A percentile compares a stretch with the other conserved stretches of the same genome.
Conservation (phyloP, 352 stramenopile species). For the Globisporangium megalacanthum region DNA sequence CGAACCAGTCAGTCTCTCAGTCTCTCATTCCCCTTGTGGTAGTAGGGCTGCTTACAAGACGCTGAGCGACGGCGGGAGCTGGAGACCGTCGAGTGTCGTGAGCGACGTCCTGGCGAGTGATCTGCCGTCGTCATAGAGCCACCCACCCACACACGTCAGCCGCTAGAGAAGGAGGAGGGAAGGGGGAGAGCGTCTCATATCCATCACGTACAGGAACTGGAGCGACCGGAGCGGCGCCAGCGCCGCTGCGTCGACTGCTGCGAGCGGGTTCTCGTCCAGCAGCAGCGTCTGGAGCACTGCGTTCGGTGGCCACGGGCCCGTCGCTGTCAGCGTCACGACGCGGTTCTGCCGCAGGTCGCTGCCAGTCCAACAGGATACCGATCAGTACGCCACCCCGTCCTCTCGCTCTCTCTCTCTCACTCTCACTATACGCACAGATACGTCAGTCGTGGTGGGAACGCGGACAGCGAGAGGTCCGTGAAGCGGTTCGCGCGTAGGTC, state of each 20-base stretch:
- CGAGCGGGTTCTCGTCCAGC: conserved; percentile 47
- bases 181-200: too few relatives aligned
- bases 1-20: too few relatives aligned
- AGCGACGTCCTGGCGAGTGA: conserved; percentile 43
- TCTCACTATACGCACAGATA: conserved; percentile 6
- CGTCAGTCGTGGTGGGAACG: conserved; percentile 6
- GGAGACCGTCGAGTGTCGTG: conserved; percentile 30
- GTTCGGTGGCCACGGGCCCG: conserved; percentile 36
- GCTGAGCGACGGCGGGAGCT: conserved; percentile 35
- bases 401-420: too few relatives aligned
- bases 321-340: conserved; percentile 24
- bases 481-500: conserved; percentile 9
- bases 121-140: too few relatives aligned
- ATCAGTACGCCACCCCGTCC: too few relatives aligned
- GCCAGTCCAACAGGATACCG: too few relatives aligned
- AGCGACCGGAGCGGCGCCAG: conserved; percentile 41
- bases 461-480: conserved; percentile 5
- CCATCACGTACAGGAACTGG: conserved; percentile 32
- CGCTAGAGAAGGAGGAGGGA: too few relatives aligned
- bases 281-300: conserved; percentile 49
- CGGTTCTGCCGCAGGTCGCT: conserved; percentile 40
- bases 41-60: conserved; percentile 24
- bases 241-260: conserved; percentile 24
- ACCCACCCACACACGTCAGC: too few relatives aligned
- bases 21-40: background rate